These are phyloP conservation scores for Dryas integrifolia DNA, from an alignment of 331 rosid species.

Conservation along the genomic window DNA sequence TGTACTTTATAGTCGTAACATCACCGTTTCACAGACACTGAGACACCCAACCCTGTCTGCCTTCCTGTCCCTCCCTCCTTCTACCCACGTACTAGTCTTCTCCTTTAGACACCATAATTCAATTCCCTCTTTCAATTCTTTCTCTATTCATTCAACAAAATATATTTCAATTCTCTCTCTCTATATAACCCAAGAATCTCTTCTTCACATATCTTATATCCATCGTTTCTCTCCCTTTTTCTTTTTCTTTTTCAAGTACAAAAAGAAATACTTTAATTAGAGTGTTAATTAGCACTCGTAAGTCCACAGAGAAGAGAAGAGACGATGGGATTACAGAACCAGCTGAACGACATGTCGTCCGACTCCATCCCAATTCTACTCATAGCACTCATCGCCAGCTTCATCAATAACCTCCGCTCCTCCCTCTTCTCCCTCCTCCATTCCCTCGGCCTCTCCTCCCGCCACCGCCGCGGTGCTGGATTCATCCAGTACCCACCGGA, in stretches of 20 bases:
- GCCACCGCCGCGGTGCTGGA: constrained; percentile 26
- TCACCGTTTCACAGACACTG: neutral
- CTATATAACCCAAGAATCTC: too few relatives aligned
- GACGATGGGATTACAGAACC: constrained; percentile 73
- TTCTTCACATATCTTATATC: too few relatives aligned
- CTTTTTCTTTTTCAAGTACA: too few relatives aligned
- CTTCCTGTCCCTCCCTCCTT: neutral
- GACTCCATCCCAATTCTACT: constrained; percentile 75
- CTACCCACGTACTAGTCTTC: neutral
- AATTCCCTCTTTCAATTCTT: too few relatives aligned
- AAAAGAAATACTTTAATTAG: too few relatives aligned
- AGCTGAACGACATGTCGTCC: constrained; percentile 75
- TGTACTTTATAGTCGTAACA: neutral
- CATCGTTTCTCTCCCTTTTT: too few relatives aligned
- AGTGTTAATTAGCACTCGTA: neutral
- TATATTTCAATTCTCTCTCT: too few relatives aligned
- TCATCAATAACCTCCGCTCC: constrained; percentile 55
- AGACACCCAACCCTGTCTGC: neutral
- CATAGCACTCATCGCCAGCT: constrained; percentile 55
- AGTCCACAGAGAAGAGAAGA: neutral
- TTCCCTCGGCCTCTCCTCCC: constrained; percentile 38
- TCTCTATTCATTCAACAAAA: too few relatives aligned
- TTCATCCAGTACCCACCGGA: constrained; percentile 37
- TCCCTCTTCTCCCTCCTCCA: constrained; percentile 36
- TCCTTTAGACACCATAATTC: too few relatives aligned